Evolutionary conservation across 345 rosid genomes (phyloP), one percentile per base, ranked within the genome.

Genomic region (Passiflora organensis): DNA sequence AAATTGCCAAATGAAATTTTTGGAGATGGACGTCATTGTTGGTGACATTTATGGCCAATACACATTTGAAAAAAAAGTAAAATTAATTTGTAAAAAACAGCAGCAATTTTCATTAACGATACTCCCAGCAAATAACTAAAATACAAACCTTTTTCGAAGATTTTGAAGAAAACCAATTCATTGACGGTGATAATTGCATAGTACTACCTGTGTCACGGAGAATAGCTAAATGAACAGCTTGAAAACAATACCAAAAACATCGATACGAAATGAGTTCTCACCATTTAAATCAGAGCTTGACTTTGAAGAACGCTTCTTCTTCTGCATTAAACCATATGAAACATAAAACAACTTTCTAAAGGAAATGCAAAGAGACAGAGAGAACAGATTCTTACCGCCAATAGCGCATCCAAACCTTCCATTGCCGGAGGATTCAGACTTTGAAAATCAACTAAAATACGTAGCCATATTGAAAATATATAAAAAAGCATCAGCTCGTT

Each of bases 141-240:
- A 28, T 32, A 56, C 64, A 50, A 52, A 82, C 98, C 98, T 91
- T 88, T 67, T 82, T 85, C 42, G 83, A 70, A 47, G 95, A 69
- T 73, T 82, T 91, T 47, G 98, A 69, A 71, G 91, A 85, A 76
- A 91, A 87, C 96, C 98, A 87, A 50, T 50, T 55, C 54, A 73
- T 78, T 49, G 96, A 76, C 54, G 79, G 78, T 6, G 88, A 78
- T 12, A 72, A 22, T 64, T 74, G 74, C 43, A 48, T 59, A 43
- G 81, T 65, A 72, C 59, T 77, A 67, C 90, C 98, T 83, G 80
- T 68, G 65, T 24, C 10, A 48, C 65, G 32, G 45, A 43, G 11
- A 22, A 18, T 17, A 17, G 18, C 22, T 15, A 46, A 53, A 57
- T 46, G 25, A 4, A 38, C 25, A 20, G 2, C n/a, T n/a, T 8